Conservation (phyloP, 352 stramenopile genomes). For the Saprolegnia parasitica region DNA sequence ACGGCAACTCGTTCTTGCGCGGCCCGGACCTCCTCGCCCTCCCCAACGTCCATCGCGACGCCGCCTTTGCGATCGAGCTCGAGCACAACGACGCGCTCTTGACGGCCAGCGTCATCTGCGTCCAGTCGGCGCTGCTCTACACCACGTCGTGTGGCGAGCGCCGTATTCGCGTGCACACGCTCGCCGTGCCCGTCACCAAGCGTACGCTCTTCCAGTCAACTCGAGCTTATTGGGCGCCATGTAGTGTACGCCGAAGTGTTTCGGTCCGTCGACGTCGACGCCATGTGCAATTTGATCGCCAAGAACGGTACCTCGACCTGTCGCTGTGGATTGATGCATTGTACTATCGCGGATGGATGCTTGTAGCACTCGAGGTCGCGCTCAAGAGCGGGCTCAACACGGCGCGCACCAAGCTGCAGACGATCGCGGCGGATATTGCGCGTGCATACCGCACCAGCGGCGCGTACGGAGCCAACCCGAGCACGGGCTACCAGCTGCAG, state of each 20-base stretch:
- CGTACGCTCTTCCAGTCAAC: conserved; percentile 36
- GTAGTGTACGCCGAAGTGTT: conserved; percentile 90
- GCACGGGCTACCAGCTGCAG: conserved; percentile 70
- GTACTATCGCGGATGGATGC: background rate
- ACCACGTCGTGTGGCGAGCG: conserved; percentile 96
- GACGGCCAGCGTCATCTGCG: conserved; percentile 89
- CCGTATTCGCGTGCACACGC: conserved; percentile 97
- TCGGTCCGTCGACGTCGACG: conserved; percentile 89
- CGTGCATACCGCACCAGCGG: conserved; percentile 83
- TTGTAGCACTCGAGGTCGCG: conserved; percentile 85
- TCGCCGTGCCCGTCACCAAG: conserved; percentile 91
- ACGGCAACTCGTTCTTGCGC: conserved; percentile 98
- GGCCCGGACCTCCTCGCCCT: conserved; percentile 96
- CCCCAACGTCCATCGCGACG: conserved; percentile 94
- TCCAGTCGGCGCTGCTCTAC: conserved; percentile 97
- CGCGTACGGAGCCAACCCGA: conserved; percentile 61
- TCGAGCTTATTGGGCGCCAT: background rate
- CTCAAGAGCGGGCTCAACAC: conserved; percentile 94
- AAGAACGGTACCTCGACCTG: conserved; percentile 47
- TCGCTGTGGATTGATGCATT: background rate
- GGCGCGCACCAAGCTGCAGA: conserved; percentile 89
- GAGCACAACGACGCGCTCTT: conserved; percentile 95
- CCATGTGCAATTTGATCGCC: conserved; percentile 91
- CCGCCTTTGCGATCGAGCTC: conserved; percentile 96
- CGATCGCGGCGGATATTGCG: conserved; percentile 91